These are phyloP conservation scores for Plenodomus biglobosus DNA, from an alignment of 2,329 filamentous ascomycete genomes.

Conservation along the genomic window DNA sequence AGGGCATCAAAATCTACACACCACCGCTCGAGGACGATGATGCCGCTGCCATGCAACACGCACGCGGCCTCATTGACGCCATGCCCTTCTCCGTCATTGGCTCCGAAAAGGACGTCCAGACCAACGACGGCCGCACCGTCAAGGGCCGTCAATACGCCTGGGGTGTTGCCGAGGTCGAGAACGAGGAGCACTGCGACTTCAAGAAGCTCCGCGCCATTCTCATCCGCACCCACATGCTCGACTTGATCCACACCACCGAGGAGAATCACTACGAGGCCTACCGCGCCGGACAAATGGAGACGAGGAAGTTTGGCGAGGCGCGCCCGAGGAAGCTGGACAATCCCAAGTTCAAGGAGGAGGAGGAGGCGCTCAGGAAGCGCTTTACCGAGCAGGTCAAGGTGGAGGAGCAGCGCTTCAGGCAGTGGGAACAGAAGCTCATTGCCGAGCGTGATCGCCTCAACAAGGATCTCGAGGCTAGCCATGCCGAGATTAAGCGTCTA, in stretches of 20 bases:
- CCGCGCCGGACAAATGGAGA: constrained; percentile 99
- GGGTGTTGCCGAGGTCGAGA: constrained; percentile 99
- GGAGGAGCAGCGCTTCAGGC: constrained; percentile 97
- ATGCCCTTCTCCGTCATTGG: constrained; percentile 99
- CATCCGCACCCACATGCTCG: constrained; percentile 99
- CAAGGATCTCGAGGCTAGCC: constrained; percentile 98
- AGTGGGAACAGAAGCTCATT: constrained; percentile 99
- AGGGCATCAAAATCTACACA: constrained; percentile 99
- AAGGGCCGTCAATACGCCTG: constrained; percentile 99
- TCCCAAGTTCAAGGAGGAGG: constrained; percentile 99
- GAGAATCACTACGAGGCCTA: constrained; percentile 99
- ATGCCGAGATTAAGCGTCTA: constrained; percentile 84
- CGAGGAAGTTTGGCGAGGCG: constrained; percentile 97
- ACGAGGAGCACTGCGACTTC: constrained; percentile 99
- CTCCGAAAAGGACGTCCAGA: constrained; percentile 99
- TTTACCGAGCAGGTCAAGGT: constrained; percentile 99
- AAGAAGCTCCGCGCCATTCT: constrained; percentile 99
- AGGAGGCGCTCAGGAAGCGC: constrained; percentile 95
- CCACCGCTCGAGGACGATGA: constrained; percentile 98
- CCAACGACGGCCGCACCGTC: constrained; percentile 89
- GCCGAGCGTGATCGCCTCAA: constrained; percentile 97
- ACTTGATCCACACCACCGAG: constrained; percentile 99
- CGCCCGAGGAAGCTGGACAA: constrained; percentile 98
- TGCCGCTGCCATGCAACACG: constrained; percentile 92
- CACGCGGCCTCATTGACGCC: constrained; percentile 88